Conservation (phyloP, 2,329 filamentous ascomycete genomes). For the Alternaria consortialis region DNA sequence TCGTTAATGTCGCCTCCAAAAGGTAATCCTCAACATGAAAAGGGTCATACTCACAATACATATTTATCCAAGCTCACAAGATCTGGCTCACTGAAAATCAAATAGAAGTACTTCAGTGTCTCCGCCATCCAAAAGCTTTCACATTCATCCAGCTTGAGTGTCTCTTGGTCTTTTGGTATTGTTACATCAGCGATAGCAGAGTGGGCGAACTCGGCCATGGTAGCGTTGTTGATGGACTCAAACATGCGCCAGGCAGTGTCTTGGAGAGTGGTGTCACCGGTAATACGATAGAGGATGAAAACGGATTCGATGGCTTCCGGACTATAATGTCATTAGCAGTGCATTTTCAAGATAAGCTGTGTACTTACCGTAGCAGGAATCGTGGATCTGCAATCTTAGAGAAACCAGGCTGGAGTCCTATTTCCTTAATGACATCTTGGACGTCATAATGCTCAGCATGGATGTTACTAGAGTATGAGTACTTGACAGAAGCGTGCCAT, state of each 20-base stretch:
- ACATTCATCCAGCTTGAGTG: conserved; percentile 45
- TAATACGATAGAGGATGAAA: conserved; percentile 91
- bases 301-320: conserved; percentile 89
- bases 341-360: no score
- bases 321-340: conserved; percentile 52
- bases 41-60: conserved; percentile 58
- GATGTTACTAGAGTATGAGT: conserved; percentile 23
- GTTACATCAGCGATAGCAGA: conserved; percentile 74
- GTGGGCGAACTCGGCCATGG: conserved; percentile 72
- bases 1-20: background rate
- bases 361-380: conserved; percentile 54
- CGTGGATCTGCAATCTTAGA: conserved; percentile 48
- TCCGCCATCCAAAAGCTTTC: conserved; percentile 90
- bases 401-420: conserved; percentile 54
- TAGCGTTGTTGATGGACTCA: conserved; percentile 71
- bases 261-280: conserved; percentile 76
- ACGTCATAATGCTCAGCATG: conserved; percentile 26
- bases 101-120: conserved; percentile 91
- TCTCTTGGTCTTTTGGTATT: conserved; percentile 38
- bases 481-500: conserved; percentile 54
- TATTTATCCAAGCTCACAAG: conserved; percentile 73
- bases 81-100: conserved; percentile 77
- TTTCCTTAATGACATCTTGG: conserved; percentile 46
- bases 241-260: conserved; percentile 92
- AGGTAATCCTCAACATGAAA: background rate